Evolutionary conservation across 2,329 filamentous ascomycete genomes (phyloP), one percentile per base, ranked within the genome.

Genomic region (Stagonosporopsis rhizophila): DNA sequence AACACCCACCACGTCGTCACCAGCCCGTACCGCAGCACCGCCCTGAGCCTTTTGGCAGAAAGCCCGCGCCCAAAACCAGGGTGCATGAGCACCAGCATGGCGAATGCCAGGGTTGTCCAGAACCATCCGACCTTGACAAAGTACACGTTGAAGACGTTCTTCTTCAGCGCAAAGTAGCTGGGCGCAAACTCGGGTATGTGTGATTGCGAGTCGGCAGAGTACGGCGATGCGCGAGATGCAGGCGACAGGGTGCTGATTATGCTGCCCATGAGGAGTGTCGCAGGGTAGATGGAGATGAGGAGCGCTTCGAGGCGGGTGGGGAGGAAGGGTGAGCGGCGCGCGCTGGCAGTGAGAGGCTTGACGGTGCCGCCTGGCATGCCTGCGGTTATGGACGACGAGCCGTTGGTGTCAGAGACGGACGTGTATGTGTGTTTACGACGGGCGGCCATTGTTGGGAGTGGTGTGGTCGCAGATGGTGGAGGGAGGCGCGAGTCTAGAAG

Each of bases 81-180:
- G 70, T 96, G 89, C 22, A 87, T 87, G 38, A 87, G 75, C 6
- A 90, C 75, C 59, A 96, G 91, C 15, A 85, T 75, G 30, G 84
- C 77, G 69, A 96, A 93, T 0, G 91, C 88, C 9, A 85, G 73
- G 0, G 90, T 92, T 27, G 91, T 87, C 95, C 95, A 99, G 45
- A 88, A 85, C 95, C 95, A 99, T 59, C 94, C 94, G 50, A 90
- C 83, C 82, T 99, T 99, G 70, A 99, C 95, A 72, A 98, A 99
- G 68, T 92, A 85, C 42, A 90, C 77, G 74, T 99, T 99, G 84
- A 98, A 90, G 48, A 97, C 68, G 79, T 99, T 99, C 75, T 87
- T 84, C 78, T 99, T 99, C 67, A 89, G 89, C 42, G 95, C 94
- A 75, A 99, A 99, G 81, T 98, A 99, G 73, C 84, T 89, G 2